Percentiles rank a stretch among this genome's conserved stretches.
Evolutionary conservation across 1,284 basidiomycete genomes (phyloP).

Genomic region (Ustilago hordei): DNA sequence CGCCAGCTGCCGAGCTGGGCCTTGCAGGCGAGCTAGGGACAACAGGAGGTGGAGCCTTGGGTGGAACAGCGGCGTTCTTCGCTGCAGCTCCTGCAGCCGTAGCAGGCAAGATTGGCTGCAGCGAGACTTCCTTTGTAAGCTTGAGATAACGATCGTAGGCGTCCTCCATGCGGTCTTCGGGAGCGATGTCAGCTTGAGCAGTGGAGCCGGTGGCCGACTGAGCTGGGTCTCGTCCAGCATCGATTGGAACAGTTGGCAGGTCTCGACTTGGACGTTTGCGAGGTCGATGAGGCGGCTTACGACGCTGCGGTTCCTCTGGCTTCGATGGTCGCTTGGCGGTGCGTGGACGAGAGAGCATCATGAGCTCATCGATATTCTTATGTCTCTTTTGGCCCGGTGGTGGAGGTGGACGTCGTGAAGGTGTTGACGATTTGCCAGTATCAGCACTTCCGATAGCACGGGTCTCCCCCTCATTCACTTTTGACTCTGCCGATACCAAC

Average conservation of each 20-base stretch:
- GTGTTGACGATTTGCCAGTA: slow-evolving; percentile 7
- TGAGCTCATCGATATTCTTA: slow-evolving; percentile 49
- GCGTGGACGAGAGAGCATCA: slow-evolving; percentile 45
- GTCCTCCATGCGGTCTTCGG: slow-evolving; percentile 76
- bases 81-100: slow-evolving; percentile 22
- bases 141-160: slow-evolving; percentile 87
- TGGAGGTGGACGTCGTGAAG: slow-evolving; percentile 44
- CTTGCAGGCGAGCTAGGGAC: slow-evolving; percentile 21
- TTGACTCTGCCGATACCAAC: slow-evolving; percentile 72
- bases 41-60: slow-evolving; percentile 28
- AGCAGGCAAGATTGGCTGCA: slow-evolving; percentile 45
- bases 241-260: slow-evolving; percentile 40
- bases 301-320: slow-evolving; percentile 50
- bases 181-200: slow-evolving; percentile 8
- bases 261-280: slow-evolving; percentile 41
- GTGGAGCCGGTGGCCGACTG: background rate
- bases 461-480: slow-evolving; percentile 1
- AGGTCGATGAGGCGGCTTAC: slow-evolving; percentile 40
- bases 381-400: slow-evolving; percentile 42
- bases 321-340: slow-evolving; percentile 38
- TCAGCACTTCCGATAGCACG: slow-evolving; percentile 2
- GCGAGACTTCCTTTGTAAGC: slow-evolving; percentile 58
- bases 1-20: slow-evolving; percentile 27
- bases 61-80: slow-evolving; percentile 9
- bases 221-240: background rate